These are phyloP conservation scores for Mikania micrantha DNA, from an alignment of 129 eudicot species.

Conservation along the genomic window DNA sequence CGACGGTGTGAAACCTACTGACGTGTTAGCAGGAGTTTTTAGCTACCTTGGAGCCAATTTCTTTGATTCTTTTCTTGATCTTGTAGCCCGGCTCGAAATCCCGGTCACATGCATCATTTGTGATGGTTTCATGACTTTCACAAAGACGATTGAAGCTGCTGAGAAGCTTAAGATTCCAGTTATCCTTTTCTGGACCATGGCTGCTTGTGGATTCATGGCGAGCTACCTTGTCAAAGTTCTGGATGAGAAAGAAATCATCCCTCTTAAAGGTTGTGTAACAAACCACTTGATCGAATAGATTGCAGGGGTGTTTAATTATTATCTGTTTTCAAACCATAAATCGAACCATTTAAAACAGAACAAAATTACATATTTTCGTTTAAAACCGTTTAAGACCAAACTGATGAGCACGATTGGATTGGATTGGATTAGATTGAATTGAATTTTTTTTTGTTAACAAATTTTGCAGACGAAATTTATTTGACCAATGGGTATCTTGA, in stretches of 20 bases:
- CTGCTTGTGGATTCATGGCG: conserved; percentile 37
- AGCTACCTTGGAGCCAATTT: not conserved
- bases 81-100: conserved; percentile 2
- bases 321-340: too few species aligned
- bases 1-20: not conserved
- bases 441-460: too few species aligned
- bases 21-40: not conserved
- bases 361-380: too few species aligned
- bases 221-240: conserved; percentile 16
- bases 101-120: conserved; percentile 17
- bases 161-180: conserved; percentile 23
- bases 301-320: too few species aligned
- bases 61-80: conserved; percentile 12
- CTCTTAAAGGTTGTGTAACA: conserved; percentile 32
- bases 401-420: not conserved
- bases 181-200: conserved; percentile 25
- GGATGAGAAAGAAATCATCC: conserved; percentile 14
- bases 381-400: too few species aligned
- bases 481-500: conserved; percentile 51
- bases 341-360: too few species aligned
- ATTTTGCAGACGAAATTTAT: conserved; percentile 36
- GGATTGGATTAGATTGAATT: too few species aligned
- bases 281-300: too few species aligned
- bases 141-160: conserved; percentile 11
- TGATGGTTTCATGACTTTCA: conserved; percentile 28